A percentile compares a stretch with the other conserved stretches of the same genome.
Conservation (phyloP, 306 rosid genomes). For the Dalbergia cochinchinensis region DNA sequence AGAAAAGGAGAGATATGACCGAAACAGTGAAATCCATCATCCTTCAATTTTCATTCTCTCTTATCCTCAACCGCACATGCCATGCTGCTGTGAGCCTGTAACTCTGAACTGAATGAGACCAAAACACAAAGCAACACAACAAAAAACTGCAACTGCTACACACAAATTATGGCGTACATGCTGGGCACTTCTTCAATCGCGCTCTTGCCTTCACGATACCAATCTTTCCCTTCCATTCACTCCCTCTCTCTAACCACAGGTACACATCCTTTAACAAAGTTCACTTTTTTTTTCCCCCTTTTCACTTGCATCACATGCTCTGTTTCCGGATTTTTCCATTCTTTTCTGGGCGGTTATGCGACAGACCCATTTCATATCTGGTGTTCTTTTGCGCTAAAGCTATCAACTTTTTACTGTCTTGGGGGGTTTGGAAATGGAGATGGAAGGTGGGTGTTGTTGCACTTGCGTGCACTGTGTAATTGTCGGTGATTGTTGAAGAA, state of each 20-base stretch:
- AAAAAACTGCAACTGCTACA: constrained; percentile 16
- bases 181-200: constrained; percentile 68
- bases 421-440: constrained; percentile 5
- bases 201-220: constrained; percentile 57
- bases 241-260: constrained; percentile 59
- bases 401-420: constrained; percentile 7
- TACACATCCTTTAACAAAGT: constrained; percentile 35
- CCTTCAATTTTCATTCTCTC: constrained; percentile 51
- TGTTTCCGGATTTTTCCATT: background rate
- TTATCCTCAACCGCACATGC: constrained; percentile 52
- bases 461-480: constrained; percentile 5
- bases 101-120: background rate
- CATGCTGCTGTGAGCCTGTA: background rate
- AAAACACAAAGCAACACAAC: background rate
- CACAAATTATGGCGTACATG: constrained; percentile 62
- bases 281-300: background rate
- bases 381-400: constrained; percentile 20
- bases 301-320: background rate
- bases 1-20: background rate
- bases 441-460: constrained; percentile 30
- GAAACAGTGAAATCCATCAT: constrained; percentile 55
- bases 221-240: constrained; percentile 52
- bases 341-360: background rate
- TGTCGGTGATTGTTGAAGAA: constrained; percentile 3
- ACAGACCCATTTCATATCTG: constrained; percentile 41